Evolutionary conservation across 2,329 filamentous ascomycete species (phyloP).

Genomic region (Byssochlamys sp.): DNA sequence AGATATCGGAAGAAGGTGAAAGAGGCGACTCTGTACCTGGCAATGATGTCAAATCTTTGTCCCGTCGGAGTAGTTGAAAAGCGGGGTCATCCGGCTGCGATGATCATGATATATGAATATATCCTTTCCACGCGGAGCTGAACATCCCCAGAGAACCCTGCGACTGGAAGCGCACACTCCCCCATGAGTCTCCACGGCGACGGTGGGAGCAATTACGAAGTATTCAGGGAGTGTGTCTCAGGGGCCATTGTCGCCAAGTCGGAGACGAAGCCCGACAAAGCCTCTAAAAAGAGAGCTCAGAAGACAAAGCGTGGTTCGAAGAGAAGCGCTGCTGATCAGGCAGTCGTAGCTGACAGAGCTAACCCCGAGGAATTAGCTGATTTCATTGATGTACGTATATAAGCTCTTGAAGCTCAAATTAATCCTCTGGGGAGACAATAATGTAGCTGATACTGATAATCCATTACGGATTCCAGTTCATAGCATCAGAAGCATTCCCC

Average conservation of each 20-base stretch:
- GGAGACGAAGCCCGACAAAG: conserved; percentile 38
- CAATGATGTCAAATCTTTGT: conserved; percentile 4
- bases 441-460: conserved; percentile 1
- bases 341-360: conserved; percentile 12
- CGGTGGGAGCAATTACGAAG: conserved; percentile 49
- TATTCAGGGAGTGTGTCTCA: conserved; percentile 67
- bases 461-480: conserved; percentile 43
- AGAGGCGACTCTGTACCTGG: background rate
- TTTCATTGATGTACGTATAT: conserved; percentile 55
- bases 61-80: background rate
- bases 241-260: conserved; percentile 57
- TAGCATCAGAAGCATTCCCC: conserved; percentile 60
- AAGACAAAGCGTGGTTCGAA: conserved; percentile 14
- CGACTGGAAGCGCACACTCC: background rate
- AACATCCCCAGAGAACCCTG: background rate
- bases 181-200: conserved; percentile 22
- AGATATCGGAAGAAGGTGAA: too few species aligned
- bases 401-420: background rate
- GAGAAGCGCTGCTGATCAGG: background rate
- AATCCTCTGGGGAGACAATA: background rate
- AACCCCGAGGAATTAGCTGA: conserved; percentile 63
- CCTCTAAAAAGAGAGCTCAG: conserved; percentile 20
- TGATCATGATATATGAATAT: background rate
- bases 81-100: background rate
- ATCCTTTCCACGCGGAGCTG: background rate